Percentiles rank a stretch among this genome's conserved stretches.
phyloP scores from a whole-genome alignment of 768 basidiomycete genomes.

The Russula olivacea region DNA sequence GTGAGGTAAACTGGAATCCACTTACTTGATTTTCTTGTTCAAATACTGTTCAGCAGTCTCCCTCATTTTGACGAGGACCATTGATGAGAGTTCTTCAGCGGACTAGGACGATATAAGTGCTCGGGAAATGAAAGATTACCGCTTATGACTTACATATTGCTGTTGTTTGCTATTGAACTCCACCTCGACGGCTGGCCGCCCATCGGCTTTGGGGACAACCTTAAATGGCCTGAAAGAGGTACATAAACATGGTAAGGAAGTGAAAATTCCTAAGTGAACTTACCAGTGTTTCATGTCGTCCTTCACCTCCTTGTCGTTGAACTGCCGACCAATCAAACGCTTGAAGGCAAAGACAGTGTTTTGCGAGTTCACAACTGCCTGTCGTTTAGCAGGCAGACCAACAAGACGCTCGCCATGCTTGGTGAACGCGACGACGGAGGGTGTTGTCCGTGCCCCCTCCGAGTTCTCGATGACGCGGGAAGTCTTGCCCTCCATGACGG shows the following conservation, averaged over 20 bases:
- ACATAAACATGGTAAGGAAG: background rate
- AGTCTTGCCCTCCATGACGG: conserved; percentile 93
- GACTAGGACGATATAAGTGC: conserved; percentile 45
- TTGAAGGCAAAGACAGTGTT: conserved; percentile 96
- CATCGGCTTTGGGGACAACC: conserved; percentile 64
- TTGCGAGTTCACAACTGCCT: conserved; percentile 90
- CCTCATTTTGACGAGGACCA: conserved; percentile 89
- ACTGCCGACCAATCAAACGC: conserved; percentile 91
- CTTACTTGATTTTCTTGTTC: conserved; percentile 91
- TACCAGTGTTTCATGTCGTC: conserved; percentile 84
- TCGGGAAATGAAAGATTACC: background rate
- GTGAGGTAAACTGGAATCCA: conserved; percentile 25
- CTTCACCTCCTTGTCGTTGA: conserved; percentile 88
- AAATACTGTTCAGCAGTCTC: conserved; percentile 92
- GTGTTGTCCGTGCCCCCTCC: conserved; percentile 96
- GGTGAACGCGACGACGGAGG: conserved; percentile 97
- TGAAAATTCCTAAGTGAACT: conserved; percentile 22
- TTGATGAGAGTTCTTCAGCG: conserved; percentile 79
- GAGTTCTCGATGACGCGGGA: conserved; percentile 96
- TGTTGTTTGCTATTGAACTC: conserved; percentile 83
- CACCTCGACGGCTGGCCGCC: conserved; percentile 75
- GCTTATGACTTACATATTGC: conserved; percentile 52
- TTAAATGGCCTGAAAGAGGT: conserved; percentile 62
- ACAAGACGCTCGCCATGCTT: conserved; percentile 96
- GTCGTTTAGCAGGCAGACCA: conserved; percentile 94